phyloP scores from a whole-genome alignment of 2,329 filamentous ascomycete species.

The Diaporthe destruens region DNA sequence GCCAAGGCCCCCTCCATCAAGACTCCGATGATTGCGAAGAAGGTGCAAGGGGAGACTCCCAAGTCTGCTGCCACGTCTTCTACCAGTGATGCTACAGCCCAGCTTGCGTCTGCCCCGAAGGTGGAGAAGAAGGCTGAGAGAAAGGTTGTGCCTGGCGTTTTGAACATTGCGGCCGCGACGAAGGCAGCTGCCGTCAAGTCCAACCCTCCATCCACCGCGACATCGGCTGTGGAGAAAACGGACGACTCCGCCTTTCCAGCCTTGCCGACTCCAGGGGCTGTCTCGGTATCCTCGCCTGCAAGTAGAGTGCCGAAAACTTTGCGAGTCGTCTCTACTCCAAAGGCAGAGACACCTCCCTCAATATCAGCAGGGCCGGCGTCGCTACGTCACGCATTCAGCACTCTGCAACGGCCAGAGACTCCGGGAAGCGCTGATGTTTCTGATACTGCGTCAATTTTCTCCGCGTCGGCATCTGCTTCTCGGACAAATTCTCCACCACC shows the following conservation, averaged over 20 bases:
- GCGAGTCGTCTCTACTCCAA: constrained; percentile 77
- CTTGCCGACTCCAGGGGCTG: constrained; percentile 61
- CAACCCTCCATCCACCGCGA: constrained; percentile 48
- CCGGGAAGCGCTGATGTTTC: constrained; percentile 77
- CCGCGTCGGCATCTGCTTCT: constrained; percentile 75
- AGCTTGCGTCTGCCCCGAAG: constrained; percentile 42
- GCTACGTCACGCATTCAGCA: constrained; percentile 59
- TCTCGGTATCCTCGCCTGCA: constrained; percentile 65
- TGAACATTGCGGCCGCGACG: constrained; percentile 65
- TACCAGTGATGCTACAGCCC: constrained; percentile 16
- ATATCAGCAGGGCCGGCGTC: constrained; percentile 48
- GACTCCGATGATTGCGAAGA: constrained; percentile 52
- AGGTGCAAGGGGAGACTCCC: constrained; percentile 45
- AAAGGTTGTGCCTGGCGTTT: constrained; percentile 56
- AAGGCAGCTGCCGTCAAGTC: constrained; percentile 52
- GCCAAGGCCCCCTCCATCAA: constrained; percentile 50
- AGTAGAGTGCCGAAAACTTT: constrained; percentile 72
- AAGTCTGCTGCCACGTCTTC: constrained; percentile 36
- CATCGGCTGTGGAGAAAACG: constrained; percentile 51
- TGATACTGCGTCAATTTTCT: constrained; percentile 82
- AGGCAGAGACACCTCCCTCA: constrained; percentile 65
- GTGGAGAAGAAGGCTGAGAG: constrained; percentile 48
- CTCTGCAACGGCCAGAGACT: constrained; percentile 72
- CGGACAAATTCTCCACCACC: constrained; percentile 79
- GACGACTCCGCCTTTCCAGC: constrained; percentile 62